Percentiles rank a stretch among this genome's conserved stretches.
phyloP scores from a whole-genome alignment of 306 rosid genomes.

The Pterocarpus santalinus region DNA sequence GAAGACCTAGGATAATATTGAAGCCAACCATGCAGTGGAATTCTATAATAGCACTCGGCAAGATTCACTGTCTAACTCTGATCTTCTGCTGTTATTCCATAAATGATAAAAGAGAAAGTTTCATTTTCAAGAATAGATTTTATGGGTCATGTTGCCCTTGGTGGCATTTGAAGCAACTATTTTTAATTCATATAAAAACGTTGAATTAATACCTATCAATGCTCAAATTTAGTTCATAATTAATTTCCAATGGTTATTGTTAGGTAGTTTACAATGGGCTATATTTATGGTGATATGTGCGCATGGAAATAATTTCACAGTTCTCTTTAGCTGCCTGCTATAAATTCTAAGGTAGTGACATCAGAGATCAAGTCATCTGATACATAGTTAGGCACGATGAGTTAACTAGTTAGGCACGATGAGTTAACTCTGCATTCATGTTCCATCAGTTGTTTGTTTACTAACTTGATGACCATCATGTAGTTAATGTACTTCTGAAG shows the following conservation, averaged over 20 bases:
- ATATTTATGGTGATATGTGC: constrained; percentile 3
- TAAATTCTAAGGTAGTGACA: constrained; percentile 9
- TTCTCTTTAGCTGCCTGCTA: not conserved
- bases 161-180: not conserved
- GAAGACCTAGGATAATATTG: constrained; percentile 20
- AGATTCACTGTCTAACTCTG: not conserved
- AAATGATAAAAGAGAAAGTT: not conserved
- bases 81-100: constrained; percentile 27
- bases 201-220: too few relatives aligned
- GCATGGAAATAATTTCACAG: not conserved
- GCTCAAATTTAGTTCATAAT: not conserved
- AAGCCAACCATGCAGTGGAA: constrained; percentile 5
- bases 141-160: not conserved
- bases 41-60: not conserved
- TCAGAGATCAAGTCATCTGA: not conserved
- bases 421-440: constrained; percentile 5
- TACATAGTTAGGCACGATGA: not conserved
- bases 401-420: constrained; percentile 6
- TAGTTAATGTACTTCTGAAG: constrained; percentile 12
- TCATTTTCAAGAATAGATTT: not conserved
- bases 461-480: not conserved
- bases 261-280: not conserved
- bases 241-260: constrained; percentile 8
- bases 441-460: not conserved
- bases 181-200: too few relatives aligned